These are phyloP conservation scores for Penicillium egyptiacum DNA, from an alignment of 495 filamentous ascomycete genomes.

Conservation along the genomic window DNA sequence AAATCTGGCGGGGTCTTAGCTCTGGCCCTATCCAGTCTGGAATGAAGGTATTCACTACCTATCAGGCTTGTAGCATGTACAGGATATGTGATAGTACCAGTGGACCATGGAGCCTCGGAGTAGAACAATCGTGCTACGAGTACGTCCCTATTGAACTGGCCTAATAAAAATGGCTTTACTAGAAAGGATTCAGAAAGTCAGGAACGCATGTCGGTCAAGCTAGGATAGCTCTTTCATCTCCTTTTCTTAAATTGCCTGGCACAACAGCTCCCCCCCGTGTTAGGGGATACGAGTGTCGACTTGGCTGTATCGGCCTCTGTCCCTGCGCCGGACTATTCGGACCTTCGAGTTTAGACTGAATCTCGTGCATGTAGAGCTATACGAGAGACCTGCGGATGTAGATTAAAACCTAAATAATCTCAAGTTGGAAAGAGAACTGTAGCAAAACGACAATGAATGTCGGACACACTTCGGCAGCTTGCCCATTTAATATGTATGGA, in stretches of 20 bases:
- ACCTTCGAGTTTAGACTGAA: neutral
- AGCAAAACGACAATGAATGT: neutral
- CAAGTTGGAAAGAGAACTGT: neutral
- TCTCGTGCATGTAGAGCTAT: neutral
- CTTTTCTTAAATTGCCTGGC: neutral
- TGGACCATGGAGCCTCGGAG: constrained; percentile 8
- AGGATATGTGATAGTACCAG: neutral
- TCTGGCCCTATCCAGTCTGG: neutral
- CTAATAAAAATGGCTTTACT: neutral
- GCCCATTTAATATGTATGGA: neutral
- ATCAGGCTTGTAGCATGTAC: neutral
- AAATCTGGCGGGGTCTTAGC: constrained; percentile 1
- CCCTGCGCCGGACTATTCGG: constrained; percentile 10
- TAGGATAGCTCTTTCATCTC: neutral
- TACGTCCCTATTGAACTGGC: neutral
- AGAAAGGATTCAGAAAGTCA: neutral
- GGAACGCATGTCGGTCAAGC: neutral
- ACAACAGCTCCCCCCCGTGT: neutral
- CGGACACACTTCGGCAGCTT: neutral
- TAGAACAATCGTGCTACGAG: neutral
- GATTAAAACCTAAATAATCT: neutral
- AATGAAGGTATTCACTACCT: neutral
- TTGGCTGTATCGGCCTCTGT: neutral
- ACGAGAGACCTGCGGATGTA: neutral
- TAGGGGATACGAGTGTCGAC: neutral